Evolutionary conservation across 1,139 yeast species (phyloP), one percentile per base, ranked within the genome.

Genomic region (Yamadazyma dushanensis): DNA sequence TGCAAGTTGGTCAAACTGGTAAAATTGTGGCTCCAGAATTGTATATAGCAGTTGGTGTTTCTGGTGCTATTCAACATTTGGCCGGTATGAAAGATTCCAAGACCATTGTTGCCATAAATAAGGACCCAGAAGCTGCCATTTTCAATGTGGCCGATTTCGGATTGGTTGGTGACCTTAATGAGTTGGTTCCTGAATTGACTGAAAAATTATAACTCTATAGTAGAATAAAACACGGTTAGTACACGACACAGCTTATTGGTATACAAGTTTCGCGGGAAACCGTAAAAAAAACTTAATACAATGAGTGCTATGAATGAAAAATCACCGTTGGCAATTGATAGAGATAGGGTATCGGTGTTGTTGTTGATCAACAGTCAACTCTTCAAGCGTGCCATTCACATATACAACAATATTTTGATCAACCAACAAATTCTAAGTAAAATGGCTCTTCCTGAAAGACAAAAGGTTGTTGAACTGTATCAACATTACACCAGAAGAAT

Each of bases 81-180:
- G 98, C 98, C 1, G 98, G 98, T 47, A 92, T 92, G 97, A 90
- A 90, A 66, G 97, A 92, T 58, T 78, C 97, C 30, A 89, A 89
- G 68, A 80, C 83, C 28, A 88, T 92, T 61, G 97, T 89, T 23
- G 96, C 97, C 32, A 86, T 92, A 46, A 92, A 92, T 65, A 90
- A 87, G 64, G 97, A 90, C 58, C 83, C 84, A 33, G 97, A 92
- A 46, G 92, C 97, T 7, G 94, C 97, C 6, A 89, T 92, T 36
- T 89, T 88, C 70, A 88, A 85, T 53, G 80, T 85, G 37, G 95
- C 97, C 15, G 97, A 92, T 62, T 68, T 83, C 43, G 95, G 96
- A 5, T 68, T 92, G 39, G 95, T 87, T 31, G 97, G 92, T 15
- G 98, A 92, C 53, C 67, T 90, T 50, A 86, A 82, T 51, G 86